Base-by-base conservation (phyloP, 371 early-diverging fungal genomes). In the Fennellomyces sp. region DNA sequence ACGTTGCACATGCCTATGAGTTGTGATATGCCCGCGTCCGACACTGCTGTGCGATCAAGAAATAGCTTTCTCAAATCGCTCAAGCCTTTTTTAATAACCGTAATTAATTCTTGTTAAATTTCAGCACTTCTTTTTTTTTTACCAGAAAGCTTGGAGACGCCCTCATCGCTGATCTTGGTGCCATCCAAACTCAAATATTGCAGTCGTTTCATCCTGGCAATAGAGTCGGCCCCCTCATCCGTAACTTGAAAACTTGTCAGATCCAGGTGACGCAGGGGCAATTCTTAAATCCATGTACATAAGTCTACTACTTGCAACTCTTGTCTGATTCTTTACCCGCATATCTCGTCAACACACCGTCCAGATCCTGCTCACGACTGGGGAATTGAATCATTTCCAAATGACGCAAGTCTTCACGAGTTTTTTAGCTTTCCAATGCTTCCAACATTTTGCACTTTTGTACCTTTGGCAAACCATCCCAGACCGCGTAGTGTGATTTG, bases 151-250 rank as follows among this genome's bases (percentile, higher is more conserved):
- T 50, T 38, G 10, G 28, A 31, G 12, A 74, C 35, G 12, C 78
- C 75, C 21, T 57, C 55, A 63, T 78, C 76, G 15, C 75, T 75
- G n/a, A 78, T 59, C 45, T 75, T 70, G 19, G 76, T 71, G 7
- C 75, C 75, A 28, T 63, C 60, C 11, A 78, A 52, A 39, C 61
- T 71, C 33, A 78, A 49, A 61, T 70, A 71, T 12, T 58, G 58
- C 29, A 78, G 61, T 12, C 56, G 53, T 47, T 60, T 66, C 73
- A 75, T 78, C 5, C 38, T 25, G 3, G 73, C 58, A 58, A 78
- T 70, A 25, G 58, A 33, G 29, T 62, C 19, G 10, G 64, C 61
- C 5, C 75, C 73, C n/a, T 56, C 56, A 57, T 78, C 79, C 21
- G 73, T 73, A 8, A 73, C 39, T 28, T 75, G 63, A 8, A 69